Evolutionary conservation across 1,284 basidiomycete genomes (phyloP), one percentile per base, ranked within the genome.

Genomic region (Trametes hirsuta): DNA sequence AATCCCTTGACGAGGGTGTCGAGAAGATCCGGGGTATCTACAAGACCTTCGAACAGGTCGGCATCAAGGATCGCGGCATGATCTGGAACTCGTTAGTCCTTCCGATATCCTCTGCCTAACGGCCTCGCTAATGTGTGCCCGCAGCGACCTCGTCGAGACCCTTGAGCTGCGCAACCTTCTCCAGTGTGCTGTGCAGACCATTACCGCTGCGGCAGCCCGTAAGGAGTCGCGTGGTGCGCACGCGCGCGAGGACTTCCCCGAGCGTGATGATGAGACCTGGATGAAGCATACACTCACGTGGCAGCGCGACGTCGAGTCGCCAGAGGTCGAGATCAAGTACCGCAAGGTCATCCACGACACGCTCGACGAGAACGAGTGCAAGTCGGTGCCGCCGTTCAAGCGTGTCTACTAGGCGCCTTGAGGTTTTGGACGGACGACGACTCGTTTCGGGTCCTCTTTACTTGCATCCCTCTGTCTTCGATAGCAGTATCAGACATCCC

Each of bases 211-310:
- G 53, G 94, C 95, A 61, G 95, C 95, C 55, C 91, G 97, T 69
- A 94, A 97, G 79, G 97, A 99, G 76, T 96, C 94, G 41, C 92
- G 97, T 75, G 97, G 97, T 72, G 97, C 97, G 37, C 97, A 99
- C 74, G 97, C 97, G 47, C 93, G 97, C 68, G 95, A 98, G 77
- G 97, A 99, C 77, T 98, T 76, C 82, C 89, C 94, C 62, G 93
- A 95, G 90, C 88, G 94, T 75, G 90, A 96, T 69, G 95, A 98
- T 68, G 83, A 87, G 49, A 83, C 86, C 41, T 97, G 95, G 95
- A 96, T 96, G 94, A 96, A 94, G 78, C 93, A 95, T 80, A 93
- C 93, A 3, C 84, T 97, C 51, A 92, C 91, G 18, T 94, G 91
- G 87, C 94, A 94, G 75, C 85, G 77, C 55, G 87, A 97, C 75